Percentiles rank a stretch among this genome's conserved stretches.
Conservation (phyloP, 345 rosid genomes). For the Corchorus capsularis region DNA sequence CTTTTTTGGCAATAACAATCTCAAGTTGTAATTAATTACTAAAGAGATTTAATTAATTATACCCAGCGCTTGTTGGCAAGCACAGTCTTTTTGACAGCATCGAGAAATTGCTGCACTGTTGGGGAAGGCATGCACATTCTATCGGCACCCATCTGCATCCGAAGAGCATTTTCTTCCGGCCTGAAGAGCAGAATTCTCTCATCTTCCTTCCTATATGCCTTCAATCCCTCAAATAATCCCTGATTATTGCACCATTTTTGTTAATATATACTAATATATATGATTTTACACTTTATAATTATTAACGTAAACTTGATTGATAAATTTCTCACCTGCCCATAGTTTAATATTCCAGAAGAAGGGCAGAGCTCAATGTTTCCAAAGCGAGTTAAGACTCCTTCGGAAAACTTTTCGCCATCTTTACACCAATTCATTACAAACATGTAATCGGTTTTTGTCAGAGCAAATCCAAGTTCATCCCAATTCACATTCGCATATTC, state of each 20-base stretch:
- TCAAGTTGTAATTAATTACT: not conserved
- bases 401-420: constrained; percentile 25
- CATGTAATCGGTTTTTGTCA: constrained; percentile 48
- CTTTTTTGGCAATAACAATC: not conserved
- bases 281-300: not conserved
- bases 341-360: constrained; percentile 42
- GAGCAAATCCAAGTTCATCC: constrained; percentile 42
- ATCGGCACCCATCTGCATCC: constrained; percentile 60
- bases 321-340: constrained; percentile 39
- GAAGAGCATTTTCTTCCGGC: constrained; percentile 52
- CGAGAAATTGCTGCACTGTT: constrained; percentile 46
- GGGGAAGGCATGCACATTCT: constrained; percentile 64
- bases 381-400: constrained; percentile 31
- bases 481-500: constrained; percentile 36
- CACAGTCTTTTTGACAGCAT: constrained; percentile 42
- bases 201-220: constrained; percentile 58
- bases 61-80: constrained; percentile 59
- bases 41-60: no score
- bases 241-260: constrained; percentile 10
- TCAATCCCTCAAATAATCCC: constrained; percentile 54
- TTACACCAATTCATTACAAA: constrained; percentile 38
- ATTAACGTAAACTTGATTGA: not conserved
- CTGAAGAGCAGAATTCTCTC: constrained; percentile 50
- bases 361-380: constrained; percentile 47
- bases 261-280: not conserved